Percentiles rank a stretch among this genome's conserved stretches.
phyloP scores from a whole-genome alignment of 768 basidiomycete species.

The Hydnomerulius pinastri region DNA sequence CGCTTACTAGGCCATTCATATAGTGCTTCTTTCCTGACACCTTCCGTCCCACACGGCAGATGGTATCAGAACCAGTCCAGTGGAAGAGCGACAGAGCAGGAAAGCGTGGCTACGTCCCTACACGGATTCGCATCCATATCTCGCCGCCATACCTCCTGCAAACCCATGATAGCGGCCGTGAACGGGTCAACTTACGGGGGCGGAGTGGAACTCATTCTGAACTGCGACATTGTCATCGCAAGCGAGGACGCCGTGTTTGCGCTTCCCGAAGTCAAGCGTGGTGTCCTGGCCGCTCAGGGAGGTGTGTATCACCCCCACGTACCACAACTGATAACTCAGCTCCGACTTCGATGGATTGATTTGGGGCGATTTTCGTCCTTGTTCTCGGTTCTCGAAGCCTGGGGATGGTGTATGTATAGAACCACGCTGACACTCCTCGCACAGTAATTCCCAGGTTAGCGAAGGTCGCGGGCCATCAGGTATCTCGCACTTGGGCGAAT shows the following conservation, averaged over 20 bases:
- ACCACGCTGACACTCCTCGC: slow-evolving; percentile 16
- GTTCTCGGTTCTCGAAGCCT: background rate
- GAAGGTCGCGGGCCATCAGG: slow-evolving; percentile 74
- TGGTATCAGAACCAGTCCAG: slow-evolving; percentile 58
- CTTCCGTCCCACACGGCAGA: slow-evolving; percentile 33
- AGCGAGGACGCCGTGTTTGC: slow-evolving; percentile 68
- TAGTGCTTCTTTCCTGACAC: background rate
- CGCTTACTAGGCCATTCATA: background rate
- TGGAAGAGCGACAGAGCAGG: slow-evolving; percentile 47
- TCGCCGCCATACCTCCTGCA: slow-evolving; percentile 57
- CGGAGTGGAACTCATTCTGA: slow-evolving; percentile 66
- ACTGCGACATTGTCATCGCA: slow-evolving; percentile 78
- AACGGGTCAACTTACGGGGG: slow-evolving; percentile 74
- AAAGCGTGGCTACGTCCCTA: slow-evolving; percentile 37
- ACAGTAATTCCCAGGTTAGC: slow-evolving; percentile 70
- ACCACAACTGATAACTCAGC: background rate
- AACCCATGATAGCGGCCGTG: slow-evolving; percentile 82
- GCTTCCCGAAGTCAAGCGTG: slow-evolving; percentile 76
- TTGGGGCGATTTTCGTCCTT: background rate
- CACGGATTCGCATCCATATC: slow-evolving; percentile 78
- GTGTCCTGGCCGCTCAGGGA: slow-evolving; percentile 72
- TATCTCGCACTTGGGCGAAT: slow-evolving; percentile 27
- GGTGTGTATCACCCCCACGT: slow-evolving; percentile 44
- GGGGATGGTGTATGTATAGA: slow-evolving; percentile 6
- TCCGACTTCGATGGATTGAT: background rate